A percentile compares a stretch with the other conserved stretches of the same genome.
Conservation (phyloP, 2,329 filamentous ascomycete species). For the Gaeumannomyces tritici region DNA sequence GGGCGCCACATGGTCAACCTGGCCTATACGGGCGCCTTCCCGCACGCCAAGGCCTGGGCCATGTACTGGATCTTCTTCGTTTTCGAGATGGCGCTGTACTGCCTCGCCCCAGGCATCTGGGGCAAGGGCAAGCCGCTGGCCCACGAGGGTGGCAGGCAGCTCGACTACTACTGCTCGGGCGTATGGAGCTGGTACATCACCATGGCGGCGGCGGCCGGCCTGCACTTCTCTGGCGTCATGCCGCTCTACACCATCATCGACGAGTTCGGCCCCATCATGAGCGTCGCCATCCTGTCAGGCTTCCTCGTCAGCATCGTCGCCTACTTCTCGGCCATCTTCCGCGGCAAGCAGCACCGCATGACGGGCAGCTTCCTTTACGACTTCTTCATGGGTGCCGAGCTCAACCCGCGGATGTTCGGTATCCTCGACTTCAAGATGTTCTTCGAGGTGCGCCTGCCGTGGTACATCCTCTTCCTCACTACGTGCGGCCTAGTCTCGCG, state of each 20-base stretch:
- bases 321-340: slow-evolving; percentile 73
- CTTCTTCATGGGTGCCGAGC: slow-evolving; percentile 84
- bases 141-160: slow-evolving; percentile 73
- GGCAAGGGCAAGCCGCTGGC: slow-evolving; percentile 80
- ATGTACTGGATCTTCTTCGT: slow-evolving; percentile 95
- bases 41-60: slow-evolving; percentile 70
- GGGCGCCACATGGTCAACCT: slow-evolving; percentile 58
- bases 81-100: slow-evolving; percentile 75
- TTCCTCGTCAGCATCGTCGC: slow-evolving; percentile 75
- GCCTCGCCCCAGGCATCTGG: slow-evolving; percentile 78
- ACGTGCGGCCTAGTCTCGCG: slow-evolving; percentile 59
- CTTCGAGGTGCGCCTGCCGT: slow-evolving; percentile 77
- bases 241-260: slow-evolving; percentile 87
- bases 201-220: slow-evolving; percentile 55
- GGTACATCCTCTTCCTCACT: slow-evolving; percentile 70
- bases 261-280: slow-evolving; percentile 88
- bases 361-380: slow-evolving; percentile 74
- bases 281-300: slow-evolving; percentile 84
- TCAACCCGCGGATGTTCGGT: slow-evolving; percentile 79
- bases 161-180: slow-evolving; percentile 91
- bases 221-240: slow-evolving; percentile 81
- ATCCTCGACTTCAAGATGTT: slow-evolving; percentile 91
- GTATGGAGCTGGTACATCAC: slow-evolving; percentile 82
- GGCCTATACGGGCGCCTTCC: slow-evolving; percentile 77
- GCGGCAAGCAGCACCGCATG: slow-evolving; percentile 86